Conservation (phyloP, 768 basidiomycete species). For the Dioszegia aurantiaca region DNA sequence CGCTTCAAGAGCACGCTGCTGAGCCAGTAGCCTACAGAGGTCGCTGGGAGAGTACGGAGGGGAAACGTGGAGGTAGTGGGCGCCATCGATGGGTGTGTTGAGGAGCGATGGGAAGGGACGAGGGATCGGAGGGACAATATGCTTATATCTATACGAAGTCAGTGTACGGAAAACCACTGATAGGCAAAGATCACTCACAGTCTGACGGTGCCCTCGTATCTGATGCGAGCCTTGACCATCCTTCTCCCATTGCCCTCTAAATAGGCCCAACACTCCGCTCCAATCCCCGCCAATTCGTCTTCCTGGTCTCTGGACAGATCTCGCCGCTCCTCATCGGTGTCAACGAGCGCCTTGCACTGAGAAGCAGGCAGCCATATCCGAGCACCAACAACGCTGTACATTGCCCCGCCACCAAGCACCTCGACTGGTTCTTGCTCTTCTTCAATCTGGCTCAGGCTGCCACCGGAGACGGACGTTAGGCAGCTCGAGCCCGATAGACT, state of each 20-base stretch:
- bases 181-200: slow-evolving; percentile 42
- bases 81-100: slow-evolving; percentile 22
- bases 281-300: slow-evolving; percentile 19
- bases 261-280: slow-evolving; percentile 39
- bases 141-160: slow-evolving; percentile 25
- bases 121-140: slow-evolving; percentile 22
- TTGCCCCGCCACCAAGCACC: slow-evolving; percentile 38
- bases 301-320: slow-evolving; percentile 30
- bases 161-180: neutral
- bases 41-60: slow-evolving; percentile 35
- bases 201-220: slow-evolving; percentile 39
- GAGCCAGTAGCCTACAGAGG: slow-evolving; percentile 18
- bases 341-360: slow-evolving; percentile 27
- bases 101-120: slow-evolving; percentile 24
- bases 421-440: slow-evolving; percentile 16
- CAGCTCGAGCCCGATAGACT: neutral
- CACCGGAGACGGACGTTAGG: neutral
- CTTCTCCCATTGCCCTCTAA: slow-evolving; percentile 23
- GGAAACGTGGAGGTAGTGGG: slow-evolving; percentile 40
- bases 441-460: neutral
- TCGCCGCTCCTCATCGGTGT: slow-evolving; percentile 17
- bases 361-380: slow-evolving; percentile 34
- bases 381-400: slow-evolving; percentile 42
- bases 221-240: slow-evolving; percentile 36
- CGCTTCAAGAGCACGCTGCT: slow-evolving; percentile 3